Evolutionary conservation across 148 eudicot genomes (phyloP).

Genomic region (Amaranthus cruentus): DNA sequence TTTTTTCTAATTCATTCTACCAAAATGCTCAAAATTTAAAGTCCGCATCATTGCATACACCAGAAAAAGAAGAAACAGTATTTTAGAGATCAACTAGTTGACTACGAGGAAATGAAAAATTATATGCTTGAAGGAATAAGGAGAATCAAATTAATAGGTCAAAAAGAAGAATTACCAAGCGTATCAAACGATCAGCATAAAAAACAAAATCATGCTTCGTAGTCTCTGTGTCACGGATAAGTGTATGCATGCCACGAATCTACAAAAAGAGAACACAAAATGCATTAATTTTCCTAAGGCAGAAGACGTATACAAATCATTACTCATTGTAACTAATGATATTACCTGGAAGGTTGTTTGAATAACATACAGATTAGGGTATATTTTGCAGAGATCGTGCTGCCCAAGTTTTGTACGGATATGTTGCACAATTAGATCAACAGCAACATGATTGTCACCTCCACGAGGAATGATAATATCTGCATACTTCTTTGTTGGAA

Average conservation of each 20-base stretch:
- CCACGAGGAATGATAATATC: constrained; percentile 97
- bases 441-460: constrained; percentile 95
- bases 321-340: constrained; percentile 7
- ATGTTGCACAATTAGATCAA: constrained; percentile 96
- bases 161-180: constrained; percentile 52
- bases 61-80: not conserved
- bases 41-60: not conserved
- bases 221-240: constrained; percentile 76
- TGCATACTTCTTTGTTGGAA: constrained; percentile 93
- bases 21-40: not conserved
- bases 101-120: not conserved
- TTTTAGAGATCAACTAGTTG: not conserved
- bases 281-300: not conserved
- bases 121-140: not conserved
- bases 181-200: constrained; percentile 84
- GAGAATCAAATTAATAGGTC: not conserved
- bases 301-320: constrained; percentile 20
- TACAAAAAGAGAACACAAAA: constrained; percentile 25
- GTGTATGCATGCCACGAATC: constrained; percentile 95
- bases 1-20: not conserved
- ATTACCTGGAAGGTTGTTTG: constrained; percentile 79
- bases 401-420: constrained; percentile 97
- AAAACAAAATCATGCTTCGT: constrained; percentile 89
- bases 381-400: constrained; percentile 92
- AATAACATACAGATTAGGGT: constrained; percentile 82